Conservation (phyloP, 2,329 filamentous ascomycete species). For the Plenodomus tracheiphilus region DNA sequence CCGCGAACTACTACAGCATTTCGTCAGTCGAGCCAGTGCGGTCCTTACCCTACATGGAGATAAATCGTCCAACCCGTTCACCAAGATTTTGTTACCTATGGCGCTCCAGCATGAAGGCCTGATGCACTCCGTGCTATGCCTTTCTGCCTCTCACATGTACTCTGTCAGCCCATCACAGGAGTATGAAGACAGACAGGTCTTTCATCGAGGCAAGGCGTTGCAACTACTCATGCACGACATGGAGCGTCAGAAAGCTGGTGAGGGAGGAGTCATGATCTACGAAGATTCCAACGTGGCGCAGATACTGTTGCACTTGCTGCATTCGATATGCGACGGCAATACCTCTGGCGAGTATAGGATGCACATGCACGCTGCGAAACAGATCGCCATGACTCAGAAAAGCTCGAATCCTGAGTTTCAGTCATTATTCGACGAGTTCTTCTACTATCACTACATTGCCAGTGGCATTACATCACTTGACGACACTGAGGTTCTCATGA, state of each 20-base stretch:
- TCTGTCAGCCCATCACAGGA: slow-evolving; percentile 55
- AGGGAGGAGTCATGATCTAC: slow-evolving; percentile 40
- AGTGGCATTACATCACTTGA: slow-evolving; percentile 61
- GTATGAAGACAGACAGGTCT: slow-evolving; percentile 56
- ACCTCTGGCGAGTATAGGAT: slow-evolving; percentile 73
- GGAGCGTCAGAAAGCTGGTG: slow-evolving; percentile 43
- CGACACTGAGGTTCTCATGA: slow-evolving; percentile 56
- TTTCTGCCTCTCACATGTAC: slow-evolving; percentile 76
- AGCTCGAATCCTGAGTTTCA: slow-evolving; percentile 70
- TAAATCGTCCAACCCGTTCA: slow-evolving; percentile 76
- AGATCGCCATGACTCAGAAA: slow-evolving; percentile 64
- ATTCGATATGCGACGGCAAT: slow-evolving; percentile 64
- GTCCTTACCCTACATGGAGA: slow-evolving; percentile 83
- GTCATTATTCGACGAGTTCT: slow-evolving; percentile 74
- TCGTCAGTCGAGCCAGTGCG: slow-evolving; percentile 75
- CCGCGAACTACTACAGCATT: slow-evolving; percentile 80
- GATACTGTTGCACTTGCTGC: slow-evolving; percentile 62
- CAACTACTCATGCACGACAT: slow-evolving; percentile 56
- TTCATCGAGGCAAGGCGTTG: slow-evolving; percentile 43
- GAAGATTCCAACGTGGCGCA: slow-evolving; percentile 65
- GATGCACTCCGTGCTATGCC: slow-evolving; percentile 87
- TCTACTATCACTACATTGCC: slow-evolving; percentile 75
- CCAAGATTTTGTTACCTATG: slow-evolving; percentile 79
- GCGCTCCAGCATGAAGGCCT: slow-evolving; percentile 77
- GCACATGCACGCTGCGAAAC: slow-evolving; percentile 76